Base-by-base conservation (phyloP, 768 basidiomycete genomes). In the Cystobasidiopsis lactophilus region DNA sequence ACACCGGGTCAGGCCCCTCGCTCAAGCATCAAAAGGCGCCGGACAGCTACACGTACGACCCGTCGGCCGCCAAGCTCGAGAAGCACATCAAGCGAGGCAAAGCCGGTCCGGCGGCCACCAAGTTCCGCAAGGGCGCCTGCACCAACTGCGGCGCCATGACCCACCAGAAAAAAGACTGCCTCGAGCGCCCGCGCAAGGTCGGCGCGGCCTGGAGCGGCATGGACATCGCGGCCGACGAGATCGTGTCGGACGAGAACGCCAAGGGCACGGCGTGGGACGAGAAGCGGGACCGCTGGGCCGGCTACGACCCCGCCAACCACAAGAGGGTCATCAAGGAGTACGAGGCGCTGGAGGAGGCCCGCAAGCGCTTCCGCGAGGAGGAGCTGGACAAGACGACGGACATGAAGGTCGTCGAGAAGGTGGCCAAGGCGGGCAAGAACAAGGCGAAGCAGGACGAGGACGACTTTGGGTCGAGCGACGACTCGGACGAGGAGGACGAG, bases 111-210 rank as follows among this genome's bases (percentile, higher is more conserved):
- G 85, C 85, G 2, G 84, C 91, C 27, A 93, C 86, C 66, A 96
- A 96, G 67, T 98, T 81, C 65, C 77, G 93, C 58, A 89, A 91
- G 65, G 93, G 93, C 31, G 93, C 93, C 27, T 98, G 93, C 71
- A 89, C 95, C 71, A 98, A 98, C 64, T 98, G 93, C 59, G 93
- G 93, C 53, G 83, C 93, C 18, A 80, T 95, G 74, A 85, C 86
- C 0, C 93, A 98, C 71, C 80, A 82, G 66, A 75, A 72, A 55
- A 71, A 75, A 63, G 93, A 98, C 65, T 98, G 93, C 67, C 73
- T 96, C 44, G 93, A 98, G 67, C 79, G 93, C 53, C 93, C 93
- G 37, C 77, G 93, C 54, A 88, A 85, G 73, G 84, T 84, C 65
- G 91, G 91, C 40, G 93, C 93, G 46, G 93, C 79, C 67, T 96